phyloP scores from a whole-genome alignment of 768 basidiomycete genomes.

The Phylloporus rhodoxanthus region DNA sequence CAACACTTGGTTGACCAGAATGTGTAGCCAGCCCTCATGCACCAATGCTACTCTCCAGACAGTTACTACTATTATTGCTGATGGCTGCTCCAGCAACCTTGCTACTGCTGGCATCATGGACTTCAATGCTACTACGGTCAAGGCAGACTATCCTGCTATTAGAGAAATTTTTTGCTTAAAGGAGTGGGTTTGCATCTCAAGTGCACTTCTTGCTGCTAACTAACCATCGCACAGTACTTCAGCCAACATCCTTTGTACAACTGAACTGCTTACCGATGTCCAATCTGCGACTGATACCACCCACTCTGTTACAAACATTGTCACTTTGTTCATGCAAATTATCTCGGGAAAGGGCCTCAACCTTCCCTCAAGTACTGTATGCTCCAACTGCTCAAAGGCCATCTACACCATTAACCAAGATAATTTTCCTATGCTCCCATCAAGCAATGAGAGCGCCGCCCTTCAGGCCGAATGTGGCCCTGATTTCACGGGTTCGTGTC shows the following conservation, averaged over 20 bases:
- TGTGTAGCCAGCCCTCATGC: conserved; percentile 51
- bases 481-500: conserved; percentile 45
- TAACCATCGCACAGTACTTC: conserved; percentile 25
- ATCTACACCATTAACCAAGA: conserved; percentile 40
- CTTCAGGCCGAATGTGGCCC: conserved; percentile 42
- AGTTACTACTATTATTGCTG: conserved; percentile 49
- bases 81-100: conserved; percentile 44
- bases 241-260: conserved; percentile 46
- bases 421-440: conserved; percentile 33
- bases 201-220: neutral
- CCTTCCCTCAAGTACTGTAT: conserved; percentile 37
- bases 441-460: conserved; percentile 21
- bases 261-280: conserved; percentile 49
- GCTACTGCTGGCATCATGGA: conserved; percentile 19
- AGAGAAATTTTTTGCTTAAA: conserved; percentile 57
- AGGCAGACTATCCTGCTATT: conserved; percentile 51
- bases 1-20: conserved; percentile 53
- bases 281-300: conserved; percentile 34
- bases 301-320: conserved; percentile 17
- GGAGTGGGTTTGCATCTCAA: conserved; percentile 42
- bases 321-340: conserved; percentile 7
- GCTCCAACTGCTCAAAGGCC: conserved; percentile 50
- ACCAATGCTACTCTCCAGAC: conserved; percentile 53
- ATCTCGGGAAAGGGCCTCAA: conserved; percentile 3
- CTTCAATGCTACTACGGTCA: conserved; percentile 30